Conservation (phyloP, 768 basidiomycete genomes). For the Rhizopogon rudus region DNA sequence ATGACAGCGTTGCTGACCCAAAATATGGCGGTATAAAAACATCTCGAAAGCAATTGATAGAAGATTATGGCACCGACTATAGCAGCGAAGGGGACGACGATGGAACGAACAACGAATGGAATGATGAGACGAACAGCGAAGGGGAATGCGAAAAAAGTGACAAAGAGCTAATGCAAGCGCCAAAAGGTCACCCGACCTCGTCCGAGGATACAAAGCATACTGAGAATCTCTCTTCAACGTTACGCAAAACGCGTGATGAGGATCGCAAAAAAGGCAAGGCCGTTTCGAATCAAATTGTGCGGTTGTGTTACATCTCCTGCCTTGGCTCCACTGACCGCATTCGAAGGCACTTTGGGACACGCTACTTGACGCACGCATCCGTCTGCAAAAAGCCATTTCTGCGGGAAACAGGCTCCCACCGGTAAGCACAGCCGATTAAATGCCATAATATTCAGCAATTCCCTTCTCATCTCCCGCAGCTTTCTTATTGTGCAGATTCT, state of each 20-base stretch:
- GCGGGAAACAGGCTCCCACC: slow-evolving; percentile 62
- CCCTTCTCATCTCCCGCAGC: slow-evolving; percentile 25
- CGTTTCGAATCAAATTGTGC: slow-evolving; percentile 76
- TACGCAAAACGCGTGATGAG: slow-evolving; percentile 58
- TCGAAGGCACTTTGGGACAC: slow-evolving; percentile 77
- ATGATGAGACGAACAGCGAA: slow-evolving; percentile 13
- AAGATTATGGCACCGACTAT: slow-evolving; percentile 23
- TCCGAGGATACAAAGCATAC: slow-evolving; percentile 2
- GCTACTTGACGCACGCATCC: slow-evolving; percentile 87
- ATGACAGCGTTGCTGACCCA: slow-evolving; percentile 63
- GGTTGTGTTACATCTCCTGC: slow-evolving; percentile 19
- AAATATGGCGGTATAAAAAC: slow-evolving; percentile 75
- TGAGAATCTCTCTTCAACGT: slow-evolving; percentile 44
- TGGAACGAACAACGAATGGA: slow-evolving; percentile 14
- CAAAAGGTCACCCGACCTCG: slow-evolving; percentile 13
- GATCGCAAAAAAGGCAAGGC: slow-evolving; percentile 82
- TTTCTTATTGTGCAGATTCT: slow-evolving; percentile 20
- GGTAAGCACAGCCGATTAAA: slow-evolving; percentile 34
- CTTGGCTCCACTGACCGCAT: slow-evolving; percentile 5
- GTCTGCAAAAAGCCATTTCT: slow-evolving; percentile 74
- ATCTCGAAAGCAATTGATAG: slow-evolving; percentile 52
- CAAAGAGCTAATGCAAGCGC: slow-evolving; percentile 6
- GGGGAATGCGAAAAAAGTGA: slow-evolving; percentile 4
- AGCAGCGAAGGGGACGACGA: slow-evolving; percentile 18
- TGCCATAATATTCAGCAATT: neutral